These are phyloP conservation scores for Fraxinus greggii DNA, from an alignment of 305 asterid genomes.

Conservation along the genomic window DNA sequence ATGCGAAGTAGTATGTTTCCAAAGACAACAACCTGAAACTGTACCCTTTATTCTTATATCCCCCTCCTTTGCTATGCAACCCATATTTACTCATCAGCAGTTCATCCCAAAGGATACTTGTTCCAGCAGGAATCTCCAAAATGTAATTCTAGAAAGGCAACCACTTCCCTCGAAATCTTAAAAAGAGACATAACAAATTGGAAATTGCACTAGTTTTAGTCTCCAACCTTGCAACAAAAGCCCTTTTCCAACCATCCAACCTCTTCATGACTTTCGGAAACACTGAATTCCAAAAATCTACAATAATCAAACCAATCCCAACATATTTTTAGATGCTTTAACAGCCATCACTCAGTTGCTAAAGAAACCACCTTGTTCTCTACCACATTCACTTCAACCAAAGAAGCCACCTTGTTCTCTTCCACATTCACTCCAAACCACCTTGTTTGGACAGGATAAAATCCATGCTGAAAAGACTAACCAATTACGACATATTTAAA, in stretches of 20 bases:
- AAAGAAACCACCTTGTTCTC: background rate
- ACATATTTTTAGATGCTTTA: background rate
- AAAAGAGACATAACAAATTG: background rate
- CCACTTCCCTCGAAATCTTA: background rate
- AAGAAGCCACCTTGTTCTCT: too few species aligned
- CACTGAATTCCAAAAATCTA: background rate
- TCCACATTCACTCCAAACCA: background rate
- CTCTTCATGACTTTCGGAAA: background rate
- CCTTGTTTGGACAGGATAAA: background rate
- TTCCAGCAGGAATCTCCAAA: background rate
- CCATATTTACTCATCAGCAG: background rate
- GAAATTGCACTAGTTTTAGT: background rate
- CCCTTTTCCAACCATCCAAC: background rate
- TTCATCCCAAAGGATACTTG: background rate
- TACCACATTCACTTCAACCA: background rate
- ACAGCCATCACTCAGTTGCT: background rate
- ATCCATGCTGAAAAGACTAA: background rate
- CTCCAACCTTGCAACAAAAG: background rate
- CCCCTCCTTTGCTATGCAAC: background rate
- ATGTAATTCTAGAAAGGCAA: background rate
- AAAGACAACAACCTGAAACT: background rate
- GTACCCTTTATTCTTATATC: background rate
- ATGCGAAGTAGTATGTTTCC: background rate
- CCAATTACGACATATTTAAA: background rate
- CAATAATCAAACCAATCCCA: background rate